phyloP scores from a whole-genome alignment of 768 basidiomycete species.

The Suillus americanus region DNA sequence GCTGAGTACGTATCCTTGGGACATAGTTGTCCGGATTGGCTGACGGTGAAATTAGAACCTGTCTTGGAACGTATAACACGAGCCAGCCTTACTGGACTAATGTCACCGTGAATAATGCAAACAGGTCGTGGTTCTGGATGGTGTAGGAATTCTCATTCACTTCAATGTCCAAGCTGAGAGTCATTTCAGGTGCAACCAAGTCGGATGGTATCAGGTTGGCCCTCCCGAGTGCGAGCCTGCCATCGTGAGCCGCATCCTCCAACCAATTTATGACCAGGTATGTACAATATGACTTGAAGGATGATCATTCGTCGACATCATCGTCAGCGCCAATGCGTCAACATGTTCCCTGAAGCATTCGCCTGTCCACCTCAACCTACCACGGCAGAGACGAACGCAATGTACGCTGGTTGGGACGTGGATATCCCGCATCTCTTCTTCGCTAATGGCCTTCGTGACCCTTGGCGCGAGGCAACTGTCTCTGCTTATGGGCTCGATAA shows the following conservation, averaged over 20 bases:
- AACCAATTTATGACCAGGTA: slow-evolving; percentile 31
- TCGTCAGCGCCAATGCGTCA: slow-evolving; percentile 61
- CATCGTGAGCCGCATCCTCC: slow-evolving; percentile 34
- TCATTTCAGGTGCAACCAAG: slow-evolving; percentile 60
- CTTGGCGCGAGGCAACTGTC: slow-evolving; percentile 70
- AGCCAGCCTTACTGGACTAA: slow-evolving; percentile 49
- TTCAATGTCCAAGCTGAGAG: slow-evolving; percentile 5
- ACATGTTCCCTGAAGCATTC: slow-evolving; percentile 66
- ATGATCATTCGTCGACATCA: not conserved
- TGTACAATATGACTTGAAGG: not conserved
- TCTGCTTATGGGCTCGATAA: slow-evolving; percentile 52
- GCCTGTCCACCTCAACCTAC: slow-evolving; percentile 44
- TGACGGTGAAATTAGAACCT: slow-evolving; percentile 41
- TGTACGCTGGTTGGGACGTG: slow-evolving; percentile 66
- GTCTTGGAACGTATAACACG: slow-evolving; percentile 42
- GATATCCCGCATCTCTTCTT: slow-evolving; percentile 61
- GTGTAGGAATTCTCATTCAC: slow-evolving; percentile 38
- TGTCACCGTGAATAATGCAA: slow-evolving; percentile 51
- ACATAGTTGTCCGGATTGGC: not conserved
- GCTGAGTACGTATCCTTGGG: slow-evolving; percentile 43
- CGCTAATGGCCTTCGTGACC: slow-evolving; percentile 72
- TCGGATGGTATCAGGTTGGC: slow-evolving; percentile 50
- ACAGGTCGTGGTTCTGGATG: slow-evolving; percentile 73
- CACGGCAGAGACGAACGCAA: slow-evolving; percentile 41
- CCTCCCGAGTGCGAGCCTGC: slow-evolving; percentile 37